These are phyloP conservation scores for Lichtheimia ornata DNA, from an alignment of 371 early-diverging fungal genomes.

Conservation along the genomic window DNA sequence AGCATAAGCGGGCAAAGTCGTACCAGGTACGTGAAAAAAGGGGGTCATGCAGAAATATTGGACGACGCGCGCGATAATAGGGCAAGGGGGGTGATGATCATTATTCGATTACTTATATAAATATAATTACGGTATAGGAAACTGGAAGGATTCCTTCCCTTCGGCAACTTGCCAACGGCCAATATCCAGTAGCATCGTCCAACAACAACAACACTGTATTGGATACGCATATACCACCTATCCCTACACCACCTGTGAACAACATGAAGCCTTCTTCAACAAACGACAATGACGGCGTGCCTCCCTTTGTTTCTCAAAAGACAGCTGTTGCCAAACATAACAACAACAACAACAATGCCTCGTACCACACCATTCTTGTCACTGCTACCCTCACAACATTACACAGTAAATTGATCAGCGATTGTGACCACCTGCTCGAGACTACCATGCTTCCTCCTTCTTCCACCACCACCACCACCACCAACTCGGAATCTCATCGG, in stretches of 20 bases:
- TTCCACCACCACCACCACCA: no score
- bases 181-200: not conserved
- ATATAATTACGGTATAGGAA: constrained; percentile 18
- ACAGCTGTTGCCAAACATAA: not conserved
- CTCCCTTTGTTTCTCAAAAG: not conserved
- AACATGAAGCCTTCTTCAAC: not conserved
- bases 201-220: no score
- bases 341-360: constrained; percentile 5
- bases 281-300: not conserved
- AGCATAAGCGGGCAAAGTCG: constrained; percentile 39
- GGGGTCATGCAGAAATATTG: no score
- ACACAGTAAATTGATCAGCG: constrained; percentile 41
- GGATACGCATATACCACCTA: not conserved
- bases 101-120: not conserved
- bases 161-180: constrained; percentile 5
- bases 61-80: no score
- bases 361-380: constrained; percentile 25
- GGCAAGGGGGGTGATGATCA: no score
- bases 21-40: constrained; percentile 24
- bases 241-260: constrained; percentile 9
- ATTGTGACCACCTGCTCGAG: constrained; percentile 38
- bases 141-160: constrained; percentile 9
- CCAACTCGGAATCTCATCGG: not conserved
- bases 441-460: constrained; percentile 12
- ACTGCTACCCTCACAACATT: constrained; percentile 46